phyloP scores from a whole-genome alignment of 768 basidiomycete species.

The Boletus speciosus region DNA sequence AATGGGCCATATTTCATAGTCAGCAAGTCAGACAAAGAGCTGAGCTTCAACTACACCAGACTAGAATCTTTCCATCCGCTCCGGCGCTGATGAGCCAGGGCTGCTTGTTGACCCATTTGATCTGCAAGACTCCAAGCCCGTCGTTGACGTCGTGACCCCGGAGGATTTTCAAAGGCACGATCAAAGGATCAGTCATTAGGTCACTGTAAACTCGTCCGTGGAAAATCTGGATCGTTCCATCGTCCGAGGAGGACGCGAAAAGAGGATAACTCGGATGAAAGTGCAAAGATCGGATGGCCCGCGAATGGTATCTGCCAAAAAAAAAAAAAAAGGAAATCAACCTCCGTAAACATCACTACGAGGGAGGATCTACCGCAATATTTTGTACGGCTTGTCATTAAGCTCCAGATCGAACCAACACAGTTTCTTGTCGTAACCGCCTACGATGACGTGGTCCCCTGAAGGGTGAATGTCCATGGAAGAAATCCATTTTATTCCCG shows the following conservation, averaged over 20 bases:
- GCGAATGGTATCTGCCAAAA: conserved; percentile 75
- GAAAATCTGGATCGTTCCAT: conserved; percentile 96
- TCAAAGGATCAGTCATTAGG: conserved; percentile 94
- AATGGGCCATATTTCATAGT: conserved; percentile 20
- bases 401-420: conserved; percentile 99
- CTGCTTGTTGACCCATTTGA: conserved; percentile 83
- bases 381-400: conserved; percentile 94
- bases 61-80: conserved; percentile 81
- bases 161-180: conserved; percentile 95
- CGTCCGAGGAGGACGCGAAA: conserved; percentile 95
- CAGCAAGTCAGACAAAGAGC: conserved; percentile 30
- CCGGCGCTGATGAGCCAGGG: conserved; percentile 94
- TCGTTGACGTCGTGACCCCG: conserved; percentile 85
- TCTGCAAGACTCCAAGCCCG: conserved; percentile 86
- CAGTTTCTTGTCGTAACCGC: conserved; percentile 94
- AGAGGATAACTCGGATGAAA: conserved; percentile 95
- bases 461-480: conserved; percentile 95
- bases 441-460: conserved; percentile 94
- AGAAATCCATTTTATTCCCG: conserved; percentile 98
- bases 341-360: neutral
- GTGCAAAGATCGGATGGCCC: conserved; percentile 87
- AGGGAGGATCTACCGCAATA: conserved; percentile 62
- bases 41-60: conserved; percentile 76
- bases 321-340: conserved; percentile 9
- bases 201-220: conserved; percentile 94